phyloP scores from a whole-genome alignment of 345 rosid species.

The Rubroshorea leprosula region DNA sequence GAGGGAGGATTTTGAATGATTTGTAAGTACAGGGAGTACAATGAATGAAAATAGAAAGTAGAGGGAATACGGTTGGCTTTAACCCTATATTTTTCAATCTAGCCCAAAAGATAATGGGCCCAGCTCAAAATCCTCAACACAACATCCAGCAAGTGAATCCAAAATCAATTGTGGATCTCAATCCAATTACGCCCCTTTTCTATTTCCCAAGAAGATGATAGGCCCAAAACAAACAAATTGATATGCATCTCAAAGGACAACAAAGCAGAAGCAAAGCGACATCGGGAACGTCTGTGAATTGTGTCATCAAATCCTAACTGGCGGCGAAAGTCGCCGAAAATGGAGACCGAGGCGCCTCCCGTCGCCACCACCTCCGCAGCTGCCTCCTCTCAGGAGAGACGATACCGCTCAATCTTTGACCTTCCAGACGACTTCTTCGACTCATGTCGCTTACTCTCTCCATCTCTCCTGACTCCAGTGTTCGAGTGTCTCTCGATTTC shows the following conservation, averaged over 20 bases:
- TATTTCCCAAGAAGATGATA: too few species aligned
- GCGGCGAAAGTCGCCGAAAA: conserved; percentile 9
- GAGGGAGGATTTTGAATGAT: too few species aligned
- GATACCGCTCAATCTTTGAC: conserved; percentile 61
- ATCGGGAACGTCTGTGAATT: not conserved
- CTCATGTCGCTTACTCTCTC: conserved; percentile 46
- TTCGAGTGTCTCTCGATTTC: conserved; percentile 20
- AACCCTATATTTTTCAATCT: too few species aligned
- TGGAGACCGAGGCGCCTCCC: conserved; percentile 27
- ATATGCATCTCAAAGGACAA: not conserved
- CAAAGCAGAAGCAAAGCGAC: not conserved
- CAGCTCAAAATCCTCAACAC: too few species aligned
- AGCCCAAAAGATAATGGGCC: too few species aligned
- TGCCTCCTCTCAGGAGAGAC: conserved; percentile 19
- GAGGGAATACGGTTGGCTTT: too few species aligned
- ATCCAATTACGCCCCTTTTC: too few species aligned
- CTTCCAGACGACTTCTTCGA: conserved; percentile 51
- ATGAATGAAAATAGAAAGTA: too few species aligned
- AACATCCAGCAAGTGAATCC: too few species aligned
- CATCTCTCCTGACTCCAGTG: conserved; percentile 32
- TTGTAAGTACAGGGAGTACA: too few species aligned
- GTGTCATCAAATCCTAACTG: not conserved
- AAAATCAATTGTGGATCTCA: too few species aligned
- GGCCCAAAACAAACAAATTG: not conserved
- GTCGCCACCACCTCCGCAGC: conserved; percentile 11